These are phyloP conservation scores for Nothophytophthora sp. DNA, from an alignment of 352 stramenopile species.

Conservation along the genomic window DNA sequence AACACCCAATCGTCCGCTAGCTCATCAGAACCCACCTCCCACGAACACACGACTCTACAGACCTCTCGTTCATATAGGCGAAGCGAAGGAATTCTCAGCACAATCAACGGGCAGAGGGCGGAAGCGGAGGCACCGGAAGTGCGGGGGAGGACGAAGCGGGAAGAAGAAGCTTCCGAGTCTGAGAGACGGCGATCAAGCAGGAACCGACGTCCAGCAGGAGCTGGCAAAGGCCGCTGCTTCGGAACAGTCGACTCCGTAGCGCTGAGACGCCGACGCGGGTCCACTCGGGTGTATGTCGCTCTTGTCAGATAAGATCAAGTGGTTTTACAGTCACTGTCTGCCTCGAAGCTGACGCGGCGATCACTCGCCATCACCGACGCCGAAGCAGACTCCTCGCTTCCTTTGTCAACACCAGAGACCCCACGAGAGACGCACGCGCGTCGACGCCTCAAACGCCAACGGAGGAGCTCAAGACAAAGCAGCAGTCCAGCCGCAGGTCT, in stretches of 20 bases:
- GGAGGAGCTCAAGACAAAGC: conserved; percentile 33
- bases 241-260: conserved; percentile 19
- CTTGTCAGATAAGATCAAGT: conserved; percentile 89
- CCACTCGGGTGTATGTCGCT: conserved; percentile 8
- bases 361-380: too few relatives aligned
- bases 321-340: conserved; percentile 79
- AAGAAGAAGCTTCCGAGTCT: conserved; percentile 4
- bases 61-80: not conserved
- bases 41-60: not conserved
- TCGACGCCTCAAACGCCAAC: not conserved
- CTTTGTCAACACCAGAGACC: conserved; percentile 29
- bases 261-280: not conserved
- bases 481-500: not conserved
- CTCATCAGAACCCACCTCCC: not conserved
- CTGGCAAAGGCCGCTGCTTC: not conserved
- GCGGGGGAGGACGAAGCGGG: conserved; percentile 7
- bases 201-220: not conserved
- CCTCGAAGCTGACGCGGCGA: too few relatives aligned
- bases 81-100: conserved; percentile 35
- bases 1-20: conserved; percentile 6
- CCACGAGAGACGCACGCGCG: conserved; percentile 1
- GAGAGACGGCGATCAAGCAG: too few relatives aligned
- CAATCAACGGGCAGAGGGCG: conserved; percentile 4
- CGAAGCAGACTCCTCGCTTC: conserved; percentile 45
- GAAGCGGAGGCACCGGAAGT: not conserved